Evolutionary conservation across 2,329 filamentous ascomycete species (phyloP), one percentile per base, ranked within the genome.

Genomic region (Colletotrichum sp.): DNA sequence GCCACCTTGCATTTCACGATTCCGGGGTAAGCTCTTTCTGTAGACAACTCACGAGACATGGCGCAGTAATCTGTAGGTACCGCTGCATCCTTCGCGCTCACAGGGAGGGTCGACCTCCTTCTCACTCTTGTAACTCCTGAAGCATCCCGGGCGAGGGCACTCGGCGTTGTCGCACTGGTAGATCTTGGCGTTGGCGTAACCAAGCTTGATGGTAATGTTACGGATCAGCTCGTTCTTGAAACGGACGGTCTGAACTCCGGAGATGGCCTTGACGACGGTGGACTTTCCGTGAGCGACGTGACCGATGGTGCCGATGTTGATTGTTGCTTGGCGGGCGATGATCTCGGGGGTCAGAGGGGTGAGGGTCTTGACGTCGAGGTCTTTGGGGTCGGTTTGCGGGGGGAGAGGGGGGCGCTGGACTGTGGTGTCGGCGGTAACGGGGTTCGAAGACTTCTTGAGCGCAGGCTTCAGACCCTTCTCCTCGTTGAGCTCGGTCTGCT

Each of bases 181-280:
- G 86, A 99, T 96, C 89, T 99, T 99, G 82, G 97, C 97, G 86
- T 99, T 99, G 85, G 97, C 97, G 86, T 99, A 99, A 85, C 97
- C 97, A 82, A 99, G 92, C 93, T 99, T 99, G 90, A 99, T 99
- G 83, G 97, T 99, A 84, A 99, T 99, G 87, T 99, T 99, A 84
- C 97, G 92, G 89, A 99, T 98, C 88, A 98, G 89, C 89, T 99
- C 97, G 89, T 99, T 99, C 94, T 99, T 99, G 91, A 99, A 99
- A 81, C 97, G 93, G 84, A 99, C 97, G 22, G 97, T 99, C 91
- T 99, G 97, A 79, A 99, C 97, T 78, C 97, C 97, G 3, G 97
- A 99, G 82, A 99, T 99, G 82, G 97, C 97, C 91, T 99, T 99
- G 82, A 99, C 97, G 67, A 99, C 97, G 26, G 97, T 99, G 77